Evolutionary conservation across 257 asterid genomes (phyloP), one percentile per base, ranked within the genome.

Genomic region (Lavandula angustifolia): DNA sequence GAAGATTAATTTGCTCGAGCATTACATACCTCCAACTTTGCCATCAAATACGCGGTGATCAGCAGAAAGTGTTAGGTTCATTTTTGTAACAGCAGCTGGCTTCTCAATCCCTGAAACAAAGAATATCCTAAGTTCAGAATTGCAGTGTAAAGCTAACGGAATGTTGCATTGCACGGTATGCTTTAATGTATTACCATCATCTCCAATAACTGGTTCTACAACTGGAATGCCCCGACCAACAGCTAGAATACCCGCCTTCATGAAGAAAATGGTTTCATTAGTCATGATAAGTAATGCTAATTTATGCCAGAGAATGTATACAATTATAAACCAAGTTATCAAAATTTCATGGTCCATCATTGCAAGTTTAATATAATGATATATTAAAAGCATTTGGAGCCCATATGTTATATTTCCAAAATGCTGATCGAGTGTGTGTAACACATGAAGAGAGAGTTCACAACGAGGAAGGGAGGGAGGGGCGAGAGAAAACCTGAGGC

Each of bases 1-100:
- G 50, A 67, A 54, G 8, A 66, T 68, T 33, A 52, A 54, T 22
- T 17, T 5, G 17, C 12, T n/a, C 56, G 29, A 22, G 64, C 27
- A 35, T 32, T 37, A 76, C 66, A 22, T 84, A 87, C 99, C 96
- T 86, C 91, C 97, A 79, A 94, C 92, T 79, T 83, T 88, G 71
- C 97, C 97, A 79, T 94, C 95, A 71, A 90, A 90, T 73, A 90
- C 92, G 4, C 96, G 97, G 65, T 90, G 97, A 72, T 94, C 99
- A 31, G 99, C 97, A 17, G 99, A 94, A 64, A 94, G 62, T 55
- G 97, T 87, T 62, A 90, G 43, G 55, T 71, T 86, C 97, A 94
- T 90, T 76, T 90, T 94, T 48, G 87, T 87, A 59, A 87, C 84
- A 68, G 85, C 81, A 51, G 85, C 86, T 41, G 95, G 89, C 78